Evolutionary conservation across 805 yeast genomes (phyloP).

Genomic region (Middelhovenomyces tepae): DNA sequence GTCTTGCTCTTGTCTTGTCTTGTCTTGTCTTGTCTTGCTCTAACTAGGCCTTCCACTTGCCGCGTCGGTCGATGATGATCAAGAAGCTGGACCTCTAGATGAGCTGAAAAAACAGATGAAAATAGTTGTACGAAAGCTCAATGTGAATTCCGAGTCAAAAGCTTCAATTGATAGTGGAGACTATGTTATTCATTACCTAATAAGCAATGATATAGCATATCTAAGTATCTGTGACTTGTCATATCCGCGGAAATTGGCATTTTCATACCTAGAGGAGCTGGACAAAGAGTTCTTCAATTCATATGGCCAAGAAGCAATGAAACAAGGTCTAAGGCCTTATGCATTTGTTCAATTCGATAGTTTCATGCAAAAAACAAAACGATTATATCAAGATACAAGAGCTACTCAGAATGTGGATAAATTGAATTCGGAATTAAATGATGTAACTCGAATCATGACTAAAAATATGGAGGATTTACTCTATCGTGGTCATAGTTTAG

Average conservation of each 20-base stretch:
- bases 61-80: conserved; percentile 82
- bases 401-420: conserved; percentile 84
- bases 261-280: conserved; percentile 75
- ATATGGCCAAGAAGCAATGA: conserved; percentile 59
- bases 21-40: too few species aligned
- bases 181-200: conserved; percentile 66
- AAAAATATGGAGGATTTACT: conserved; percentile 92
- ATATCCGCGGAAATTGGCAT: conserved; percentile 84
- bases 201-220: conserved; percentile 58
- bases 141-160: conserved; percentile 69
- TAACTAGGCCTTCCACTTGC: conserved; percentile 75
- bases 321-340: conserved; percentile 70
- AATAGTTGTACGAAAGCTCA: conserved; percentile 62
- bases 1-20: too few species aligned
- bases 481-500: conserved; percentile 91
- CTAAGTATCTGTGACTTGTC: conserved; percentile 67
- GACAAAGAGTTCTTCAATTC: conserved; percentile 72
- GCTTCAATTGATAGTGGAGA: conserved; percentile 76
- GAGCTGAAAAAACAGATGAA: conserved; percentile 84
- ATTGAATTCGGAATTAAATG: conserved; percentile 79
- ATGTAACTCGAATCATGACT: conserved; percentile 91
- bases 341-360: conserved; percentile 77
- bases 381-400: conserved; percentile 82
- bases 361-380: conserved; percentile 71
- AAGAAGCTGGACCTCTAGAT: conserved; percentile 41